Percentiles rank a stretch among this genome's conserved stretches.
These are phyloP conservation scores for Rhodomyrtus psidioides DNA, from an alignment of 441 rosid genomes.

Conservation along the genomic window DNA sequence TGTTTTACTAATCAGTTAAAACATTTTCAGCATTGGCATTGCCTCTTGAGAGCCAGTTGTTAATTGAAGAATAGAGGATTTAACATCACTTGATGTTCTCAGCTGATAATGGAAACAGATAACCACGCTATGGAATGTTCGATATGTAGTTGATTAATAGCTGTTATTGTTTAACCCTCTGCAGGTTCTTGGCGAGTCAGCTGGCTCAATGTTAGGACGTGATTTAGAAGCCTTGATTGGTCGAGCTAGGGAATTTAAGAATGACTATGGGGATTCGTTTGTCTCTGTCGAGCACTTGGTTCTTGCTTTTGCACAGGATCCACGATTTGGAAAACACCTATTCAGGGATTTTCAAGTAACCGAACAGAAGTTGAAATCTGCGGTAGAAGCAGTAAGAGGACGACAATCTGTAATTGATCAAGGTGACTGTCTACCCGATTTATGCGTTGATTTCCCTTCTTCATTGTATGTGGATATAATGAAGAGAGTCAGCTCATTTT, in stretches of 20 bases:
- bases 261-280: conserved; percentile 84
- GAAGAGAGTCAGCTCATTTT: neutral
- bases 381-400: conserved; percentile 87
- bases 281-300: conserved; percentile 97
- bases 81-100: neutral
- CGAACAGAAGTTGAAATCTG: conserved; percentile 58
- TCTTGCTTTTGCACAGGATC: conserved; percentile 74
- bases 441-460: neutral
- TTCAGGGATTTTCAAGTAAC: conserved; percentile 84
- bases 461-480: neutral
- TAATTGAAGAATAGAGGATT: neutral
- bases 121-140: neutral
- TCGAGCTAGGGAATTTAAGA: conserved; percentile 83
- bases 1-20: neutral
- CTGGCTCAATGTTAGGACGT: conserved; percentile 96
- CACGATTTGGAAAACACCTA: conserved; percentile 86
- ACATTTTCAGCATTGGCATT: neutral
- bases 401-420: conserved; percentile 95
- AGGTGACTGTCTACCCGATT: conserved; percentile 31
- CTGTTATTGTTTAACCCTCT: neutral
- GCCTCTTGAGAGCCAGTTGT: neutral
- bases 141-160: neutral
- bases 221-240: conserved; percentile 83
- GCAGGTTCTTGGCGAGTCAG: conserved; percentile 82
- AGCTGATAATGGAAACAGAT: neutral